Base-by-base conservation (phyloP, 2,329 filamentous ascomycete genomes). In the Polychaeton citri region DNA sequence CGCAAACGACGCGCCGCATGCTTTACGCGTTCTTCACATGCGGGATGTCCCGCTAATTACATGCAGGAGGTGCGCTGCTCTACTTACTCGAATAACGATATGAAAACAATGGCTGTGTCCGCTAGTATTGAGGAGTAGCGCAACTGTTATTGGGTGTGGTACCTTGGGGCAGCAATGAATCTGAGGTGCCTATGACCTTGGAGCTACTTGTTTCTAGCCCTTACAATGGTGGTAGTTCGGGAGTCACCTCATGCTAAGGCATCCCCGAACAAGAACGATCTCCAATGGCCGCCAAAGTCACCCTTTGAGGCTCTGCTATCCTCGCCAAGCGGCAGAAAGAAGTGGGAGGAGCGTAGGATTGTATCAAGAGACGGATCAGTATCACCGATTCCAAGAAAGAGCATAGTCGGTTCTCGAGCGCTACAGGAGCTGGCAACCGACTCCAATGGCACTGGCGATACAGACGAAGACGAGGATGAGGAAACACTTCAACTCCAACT, bases 401-500 rank as follows among this genome's bases (percentile, higher is more conserved):
- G 46, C 5, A 38, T 47, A 28, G 39, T 40, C 15, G 52, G 48
- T 40, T 48, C 46, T 19, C 46, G 43, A 37, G 47, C 45, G 26
- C 39, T 57, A 33, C 50, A 53, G 36, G 44, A 46, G 6, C 35
- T 49, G 35, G 39, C 45, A 38, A 59, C 43, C 16, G 51, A 53
- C 12, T 63, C 62, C 0, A 70, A 74, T 12, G 51, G 54, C n/a
- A 73, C 90, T 5, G 87, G 93, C 24, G 63, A 63, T 4, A 69
- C 76, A 7, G 75, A 79, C 0, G 71, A 74, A n/a, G 51, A 54
- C 13, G 73, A 92, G 5, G 87, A 93, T 47, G 88, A 95, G 57
- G 87, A 96, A 64, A 92, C 77, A 1, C 62, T 96, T 21, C 76
- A 92, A 52, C 64, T 98, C 43, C 79, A 93, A 55, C 65, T 96